phyloP scores from a whole-genome alignment of 371 early-diverging fungal genomes.

The Mortierella sp. region DNA sequence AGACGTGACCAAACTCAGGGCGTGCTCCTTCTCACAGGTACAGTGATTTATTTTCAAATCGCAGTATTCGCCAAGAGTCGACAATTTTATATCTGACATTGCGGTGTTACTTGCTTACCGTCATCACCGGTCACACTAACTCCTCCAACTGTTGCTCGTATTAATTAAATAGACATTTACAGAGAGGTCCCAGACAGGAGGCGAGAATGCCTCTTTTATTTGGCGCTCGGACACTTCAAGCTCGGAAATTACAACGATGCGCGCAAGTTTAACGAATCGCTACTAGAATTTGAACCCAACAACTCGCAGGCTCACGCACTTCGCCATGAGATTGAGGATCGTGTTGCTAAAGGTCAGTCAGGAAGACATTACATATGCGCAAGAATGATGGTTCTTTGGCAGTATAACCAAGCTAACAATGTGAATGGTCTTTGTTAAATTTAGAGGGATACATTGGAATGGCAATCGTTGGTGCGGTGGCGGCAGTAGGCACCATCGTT shows the following conservation, averaged over 20 bases:
- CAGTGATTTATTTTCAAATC: neutral
- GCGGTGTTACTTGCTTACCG: neutral
- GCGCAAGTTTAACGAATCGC: slow-evolving; percentile 79
- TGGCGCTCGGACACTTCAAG: slow-evolving; percentile 92
- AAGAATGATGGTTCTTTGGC: no score
- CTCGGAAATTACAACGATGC: slow-evolving; percentile 89
- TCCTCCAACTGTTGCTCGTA: neutral
- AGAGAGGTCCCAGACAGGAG: slow-evolving; percentile 85
- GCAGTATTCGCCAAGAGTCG: slow-evolving; percentile 13
- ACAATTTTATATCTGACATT: neutral
- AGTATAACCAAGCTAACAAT: neutral
- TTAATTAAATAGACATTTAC: slow-evolving; percentile 82
- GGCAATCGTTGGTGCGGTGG: slow-evolving; percentile 88
- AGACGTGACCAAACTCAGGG: slow-evolving; percentile 80
- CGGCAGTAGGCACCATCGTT: slow-evolving; percentile 72
- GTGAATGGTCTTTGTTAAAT: neutral
- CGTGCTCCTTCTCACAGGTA: slow-evolving; percentile 84
- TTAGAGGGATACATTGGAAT: slow-evolving; percentile 91
- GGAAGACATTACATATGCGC: neutral
- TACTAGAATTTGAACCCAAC: slow-evolving; percentile 85
- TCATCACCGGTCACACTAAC: neutral
- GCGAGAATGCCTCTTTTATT: slow-evolving; percentile 95
- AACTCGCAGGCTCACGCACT: slow-evolving; percentile 87
- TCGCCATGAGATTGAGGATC: slow-evolving; percentile 84
- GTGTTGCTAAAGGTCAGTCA: slow-evolving; percentile 79